Base-by-base conservation (phyloP, 2,329 filamentous ascomycete genomes). In the Coniochaeta ligniaria region DNA sequence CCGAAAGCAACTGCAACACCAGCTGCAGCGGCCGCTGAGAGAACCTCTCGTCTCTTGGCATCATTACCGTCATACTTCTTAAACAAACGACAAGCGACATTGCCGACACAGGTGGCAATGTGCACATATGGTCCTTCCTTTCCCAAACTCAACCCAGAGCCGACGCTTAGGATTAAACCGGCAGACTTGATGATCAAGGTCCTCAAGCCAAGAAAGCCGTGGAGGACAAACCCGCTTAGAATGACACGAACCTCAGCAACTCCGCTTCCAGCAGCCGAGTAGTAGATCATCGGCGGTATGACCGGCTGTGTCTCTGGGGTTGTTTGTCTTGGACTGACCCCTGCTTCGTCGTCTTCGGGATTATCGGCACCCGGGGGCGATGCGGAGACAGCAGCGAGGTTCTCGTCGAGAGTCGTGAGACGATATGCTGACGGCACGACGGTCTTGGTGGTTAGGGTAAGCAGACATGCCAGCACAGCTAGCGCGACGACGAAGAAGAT, bases 91-190 rank as follows among this genome's bases (percentile, higher is more conserved):
- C 94, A 97, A 35, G 89, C 87, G 71, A 99, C 96, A 68, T 99
- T 99, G 61, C 95, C 95, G 24, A 98, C 88, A 67, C 94, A 96
- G 1, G 94, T 91, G 0, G 93, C 92, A 69, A 98, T 96, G 73
- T 99, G 95, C n/a, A 99, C 95, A 69, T 94, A 98, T 0, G 95
- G 95, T 0, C 94, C 85, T 70, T 97, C 95, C 72, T 99, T 99
- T 31, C 95, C 95, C 47, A 99, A 80, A 71, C 92, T 96, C 62
- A 99, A 81, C 4, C 95, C 95, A 2, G 95, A 98, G 1, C 92
- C 89, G 43, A 98, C 92, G 71, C 91, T 96, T 60, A 98, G 80
- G 61, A 97, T 84, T 55, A 99, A 78, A 16, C 89, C 92, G 17
- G 90, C 68, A 0, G 91, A 90, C 72, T 99, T 99, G 75, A 96